A percentile compares a stretch with the other conserved stretches of the same genome.
phyloP scores from a whole-genome alignment of 2,329 filamentous ascomycete species.

The Metarhizium guizhouense region DNA sequence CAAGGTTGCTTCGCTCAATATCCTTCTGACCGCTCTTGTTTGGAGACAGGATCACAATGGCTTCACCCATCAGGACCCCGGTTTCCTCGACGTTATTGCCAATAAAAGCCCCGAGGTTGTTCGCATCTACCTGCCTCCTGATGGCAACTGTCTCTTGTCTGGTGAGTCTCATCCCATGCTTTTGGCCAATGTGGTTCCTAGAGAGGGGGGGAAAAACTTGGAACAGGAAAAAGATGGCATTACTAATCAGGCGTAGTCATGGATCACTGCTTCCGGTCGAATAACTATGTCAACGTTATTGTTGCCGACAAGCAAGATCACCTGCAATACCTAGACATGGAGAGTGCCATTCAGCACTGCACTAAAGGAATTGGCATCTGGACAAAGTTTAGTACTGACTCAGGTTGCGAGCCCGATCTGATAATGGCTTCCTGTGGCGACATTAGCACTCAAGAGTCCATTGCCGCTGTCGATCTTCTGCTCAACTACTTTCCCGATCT shows the following conservation, averaged over 20 bases:
- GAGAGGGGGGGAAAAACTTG: neutral
- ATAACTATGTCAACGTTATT: constrained; percentile 74
- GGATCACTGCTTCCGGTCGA: constrained; percentile 64
- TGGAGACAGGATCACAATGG: constrained; percentile 81
- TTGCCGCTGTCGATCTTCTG: constrained; percentile 66
- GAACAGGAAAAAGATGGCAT: neutral
- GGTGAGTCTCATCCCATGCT: constrained; percentile 14
- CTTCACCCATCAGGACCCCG: constrained; percentile 74
- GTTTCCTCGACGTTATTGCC: constrained; percentile 69
- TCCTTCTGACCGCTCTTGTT: constrained; percentile 68
- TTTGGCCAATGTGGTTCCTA: neutral
- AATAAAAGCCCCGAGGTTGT: constrained; percentile 76
- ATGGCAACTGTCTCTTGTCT: constrained; percentile 69
- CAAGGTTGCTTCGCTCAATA: constrained; percentile 68
- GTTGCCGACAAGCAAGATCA: constrained; percentile 75
- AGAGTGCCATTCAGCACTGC: constrained; percentile 65
- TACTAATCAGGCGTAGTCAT: constrained; percentile 33
- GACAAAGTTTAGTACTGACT: constrained; percentile 67
- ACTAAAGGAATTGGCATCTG: constrained; percentile 73
- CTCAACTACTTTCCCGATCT: constrained; percentile 62
- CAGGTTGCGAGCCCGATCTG: constrained; percentile 58
- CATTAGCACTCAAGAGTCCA: constrained; percentile 62
- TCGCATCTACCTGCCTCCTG: constrained; percentile 71
- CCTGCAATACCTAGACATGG: constrained; percentile 66
- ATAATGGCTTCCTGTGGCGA: constrained; percentile 72